phyloP scores from a whole-genome alignment of 108 stramenopile species.

The Fragilariopsis cylindrus region DNA sequence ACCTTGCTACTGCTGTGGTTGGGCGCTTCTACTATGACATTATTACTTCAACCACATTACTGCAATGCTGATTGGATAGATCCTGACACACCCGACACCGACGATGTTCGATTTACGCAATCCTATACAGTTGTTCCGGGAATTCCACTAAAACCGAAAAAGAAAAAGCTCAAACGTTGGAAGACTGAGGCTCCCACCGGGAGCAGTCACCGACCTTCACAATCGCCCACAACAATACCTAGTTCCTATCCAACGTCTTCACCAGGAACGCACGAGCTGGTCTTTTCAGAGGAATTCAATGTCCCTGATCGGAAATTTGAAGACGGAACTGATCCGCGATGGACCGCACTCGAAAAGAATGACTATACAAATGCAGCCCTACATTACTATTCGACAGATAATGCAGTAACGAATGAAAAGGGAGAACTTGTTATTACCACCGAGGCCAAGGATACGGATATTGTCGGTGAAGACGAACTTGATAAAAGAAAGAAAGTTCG shows the following conservation, averaged over 20 bases:
- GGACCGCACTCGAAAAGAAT: slow-evolving; percentile 97
- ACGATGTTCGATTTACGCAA: slow-evolving; percentile 48
- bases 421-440: slow-evolving; percentile 87
- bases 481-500: slow-evolving; percentile 50
- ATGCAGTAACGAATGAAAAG: slow-evolving; percentile 69
- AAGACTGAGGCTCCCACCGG: slow-evolving; percentile 26
- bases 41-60: not conserved
- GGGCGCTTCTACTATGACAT: not conserved
- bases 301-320: slow-evolving; percentile 70
- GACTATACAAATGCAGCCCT: slow-evolving; percentile 97
- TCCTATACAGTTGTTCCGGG: slow-evolving; percentile 32
- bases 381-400: slow-evolving; percentile 85
- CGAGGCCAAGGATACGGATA: slow-evolving; percentile 72
- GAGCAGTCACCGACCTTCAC: slow-evolving; percentile 24
- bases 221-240: slow-evolving; percentile 38
- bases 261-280: slow-evolving; percentile 58
- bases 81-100: slow-evolving; percentile 79
- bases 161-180: slow-evolving; percentile 4
- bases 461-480: slow-evolving; percentile 85
- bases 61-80: slow-evolving; percentile 88
- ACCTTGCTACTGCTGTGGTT: not conserved
- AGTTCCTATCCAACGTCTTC: slow-evolving; percentile 43
- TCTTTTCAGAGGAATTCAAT: slow-evolving; percentile 96
- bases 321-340: slow-evolving; percentile 93
- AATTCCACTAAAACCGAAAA: slow-evolving; percentile 8